Evolutionary conservation across 1,139 yeast genomes (phyloP).

Genomic region (Magnusiomyces suaveolens): DNA sequence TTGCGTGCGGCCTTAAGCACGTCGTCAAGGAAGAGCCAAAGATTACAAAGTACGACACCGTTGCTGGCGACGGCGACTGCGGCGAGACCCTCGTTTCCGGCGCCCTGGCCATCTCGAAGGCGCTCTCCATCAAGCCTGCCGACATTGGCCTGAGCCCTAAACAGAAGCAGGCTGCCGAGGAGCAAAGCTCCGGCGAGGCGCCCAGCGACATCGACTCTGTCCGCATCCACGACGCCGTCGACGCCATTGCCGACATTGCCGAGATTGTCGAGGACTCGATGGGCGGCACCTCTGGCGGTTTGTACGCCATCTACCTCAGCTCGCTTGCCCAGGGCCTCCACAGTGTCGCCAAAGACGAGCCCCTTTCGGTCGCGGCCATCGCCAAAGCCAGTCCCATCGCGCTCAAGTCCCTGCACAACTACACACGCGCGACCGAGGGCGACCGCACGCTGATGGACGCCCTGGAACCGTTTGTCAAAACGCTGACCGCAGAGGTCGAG

Average conservation of each 20-base stretch:
- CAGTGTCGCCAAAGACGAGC: slow-evolving; percentile 21
- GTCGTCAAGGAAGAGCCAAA: slow-evolving; percentile 57
- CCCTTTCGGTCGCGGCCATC: slow-evolving; percentile 32
- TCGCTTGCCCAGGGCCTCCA: slow-evolving; percentile 48
- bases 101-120: slow-evolving; percentile 57
- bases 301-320: slow-evolving; percentile 73
- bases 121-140: slow-evolving; percentile 27
- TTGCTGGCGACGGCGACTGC: slow-evolving; percentile 96
- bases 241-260: slow-evolving; percentile 52
- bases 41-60: slow-evolving; percentile 74
- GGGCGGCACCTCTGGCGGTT: slow-evolving; percentile 97
- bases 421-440: slow-evolving; percentile 71
- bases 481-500: slow-evolving; percentile 31
- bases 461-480: slow-evolving; percentile 59
- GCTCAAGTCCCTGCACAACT: slow-evolving; percentile 55
- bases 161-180: slow-evolving; percentile 3
- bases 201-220: slow-evolving; percentile 30
- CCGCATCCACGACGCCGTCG: slow-evolving; percentile 42
- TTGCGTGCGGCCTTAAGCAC: slow-evolving; percentile 44
- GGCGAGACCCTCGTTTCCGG: slow-evolving; percentile 85
- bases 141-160: neutral
- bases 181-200: neutral
- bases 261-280: slow-evolving; percentile 75
- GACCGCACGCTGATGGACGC: slow-evolving; percentile 49
- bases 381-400: slow-evolving; percentile 44